These are phyloP conservation scores for Arachis monticola DNA, from an alignment of 331 rosid genomes.

Conservation along the genomic window DNA sequence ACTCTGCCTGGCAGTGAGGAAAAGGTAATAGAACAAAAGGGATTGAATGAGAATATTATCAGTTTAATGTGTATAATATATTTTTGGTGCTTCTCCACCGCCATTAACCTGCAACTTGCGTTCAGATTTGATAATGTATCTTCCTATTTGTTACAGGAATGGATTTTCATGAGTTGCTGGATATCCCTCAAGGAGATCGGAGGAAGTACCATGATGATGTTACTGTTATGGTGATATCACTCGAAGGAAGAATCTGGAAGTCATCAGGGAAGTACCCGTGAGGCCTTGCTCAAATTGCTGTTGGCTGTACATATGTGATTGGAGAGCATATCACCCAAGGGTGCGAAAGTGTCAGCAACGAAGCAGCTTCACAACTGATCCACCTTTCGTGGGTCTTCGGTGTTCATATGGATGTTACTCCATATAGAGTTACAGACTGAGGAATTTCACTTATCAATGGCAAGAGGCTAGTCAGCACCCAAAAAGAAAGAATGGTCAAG, in stretches of 20 bases:
- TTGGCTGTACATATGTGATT: constrained; percentile 38
- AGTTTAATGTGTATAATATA: neutral
- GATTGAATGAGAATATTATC: neutral
- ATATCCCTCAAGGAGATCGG: constrained; percentile 90
- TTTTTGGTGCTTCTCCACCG: neutral
- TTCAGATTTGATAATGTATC: constrained; percentile 23
- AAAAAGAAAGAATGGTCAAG: constrained; percentile 14
- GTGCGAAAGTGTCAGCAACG: constrained; percentile 38
- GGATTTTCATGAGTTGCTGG: constrained; percentile 87
- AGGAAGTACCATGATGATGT: constrained; percentile 93
- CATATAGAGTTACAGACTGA: constrained; percentile 48
- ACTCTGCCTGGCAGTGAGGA: neutral
- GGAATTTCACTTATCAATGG: constrained; percentile 37
- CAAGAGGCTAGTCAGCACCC: constrained; percentile 41
- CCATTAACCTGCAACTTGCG: neutral
- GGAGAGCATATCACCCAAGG: constrained; percentile 29
- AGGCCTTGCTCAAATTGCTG: constrained; percentile 35
- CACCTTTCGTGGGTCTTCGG: constrained; percentile 51
- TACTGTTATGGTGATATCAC: constrained; percentile 88
- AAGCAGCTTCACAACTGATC: constrained; percentile 49
- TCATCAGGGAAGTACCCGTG: constrained; percentile 89
- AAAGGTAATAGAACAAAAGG: neutral
- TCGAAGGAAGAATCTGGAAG: constrained; percentile 96
- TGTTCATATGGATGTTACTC: constrained; percentile 41
- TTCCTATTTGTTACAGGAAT: constrained; percentile 59